Percentiles rank a stretch among this genome's conserved stretches.
These are phyloP conservation scores for Pyrenophora graminea DNA, from an alignment of 2,329 filamentous ascomycete species.

Conservation along the genomic window DNA sequence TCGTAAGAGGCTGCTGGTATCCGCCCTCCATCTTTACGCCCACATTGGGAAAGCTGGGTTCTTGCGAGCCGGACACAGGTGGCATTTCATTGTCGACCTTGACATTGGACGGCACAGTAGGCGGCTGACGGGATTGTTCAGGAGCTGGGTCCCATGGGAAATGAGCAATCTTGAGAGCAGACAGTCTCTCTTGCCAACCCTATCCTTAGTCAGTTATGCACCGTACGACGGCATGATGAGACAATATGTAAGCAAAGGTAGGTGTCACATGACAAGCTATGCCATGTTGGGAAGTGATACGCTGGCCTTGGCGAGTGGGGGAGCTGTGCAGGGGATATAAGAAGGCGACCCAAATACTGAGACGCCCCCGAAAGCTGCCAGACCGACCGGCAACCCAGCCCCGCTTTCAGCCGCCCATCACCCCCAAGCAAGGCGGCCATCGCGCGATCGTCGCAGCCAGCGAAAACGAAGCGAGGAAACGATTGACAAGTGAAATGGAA, in stretches of 20 bases:
- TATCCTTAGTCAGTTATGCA: constrained; percentile 47
- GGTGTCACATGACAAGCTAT: constrained; percentile 44
- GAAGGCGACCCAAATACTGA: constrained; percentile 52
- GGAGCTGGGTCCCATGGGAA: constrained; percentile 90
- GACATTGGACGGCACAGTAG: constrained; percentile 50
- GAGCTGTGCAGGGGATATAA: constrained; percentile 52
- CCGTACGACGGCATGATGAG: constrained; percentile 3
- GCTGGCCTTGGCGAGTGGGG: constrained; percentile 42
- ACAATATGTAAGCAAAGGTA: constrained; percentile 12
- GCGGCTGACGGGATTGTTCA: constrained; percentile 56
- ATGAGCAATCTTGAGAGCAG: constrained; percentile 78
- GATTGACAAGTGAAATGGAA: constrained; percentile 13
- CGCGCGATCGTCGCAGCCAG: constrained; percentile 23
- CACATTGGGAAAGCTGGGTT: constrained; percentile 39
- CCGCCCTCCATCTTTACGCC: constrained; percentile 59
- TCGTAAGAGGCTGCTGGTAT: constrained; percentile 32
- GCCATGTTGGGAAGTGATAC: constrained; percentile 39
- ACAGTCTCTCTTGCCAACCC: constrained; percentile 94
- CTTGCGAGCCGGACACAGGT: constrained; percentile 34
- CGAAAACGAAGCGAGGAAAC: constrained; percentile 21
- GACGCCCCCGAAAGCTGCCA: constrained; percentile 46
- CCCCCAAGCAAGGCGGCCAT: constrained; percentile 32
- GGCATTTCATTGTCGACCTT: constrained; percentile 41
- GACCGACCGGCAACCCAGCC: constrained; percentile 47
- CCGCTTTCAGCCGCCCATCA: constrained; percentile 49